A percentile compares a stretch with the other conserved stretches of the same genome.
Conservation (phyloP, 2,329 filamentous ascomycete species). For the Paraphoma chrysanthemicola region DNA sequence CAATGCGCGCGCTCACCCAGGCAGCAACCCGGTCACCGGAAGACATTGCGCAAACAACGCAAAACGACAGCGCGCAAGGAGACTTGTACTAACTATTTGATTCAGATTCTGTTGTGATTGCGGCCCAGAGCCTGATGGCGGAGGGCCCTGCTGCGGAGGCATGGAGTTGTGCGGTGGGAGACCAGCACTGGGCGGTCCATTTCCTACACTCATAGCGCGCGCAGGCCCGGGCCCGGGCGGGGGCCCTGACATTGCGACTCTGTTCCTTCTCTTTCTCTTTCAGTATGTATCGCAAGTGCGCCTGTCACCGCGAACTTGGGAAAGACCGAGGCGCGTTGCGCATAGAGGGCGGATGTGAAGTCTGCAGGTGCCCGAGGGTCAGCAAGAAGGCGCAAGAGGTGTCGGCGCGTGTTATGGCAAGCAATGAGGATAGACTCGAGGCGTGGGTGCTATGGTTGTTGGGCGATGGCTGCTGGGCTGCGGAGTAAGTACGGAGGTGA, state of each 20-base stretch:
- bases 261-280: constrained; percentile 26
- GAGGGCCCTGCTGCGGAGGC: constrained; percentile 57
- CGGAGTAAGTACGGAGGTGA: constrained; percentile 33
- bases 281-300: constrained; percentile 11
- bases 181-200: constrained; percentile 50
- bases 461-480: constrained; percentile 15
- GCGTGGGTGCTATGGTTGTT: constrained; percentile 2
- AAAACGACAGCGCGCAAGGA: not conserved
- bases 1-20: not conserved
- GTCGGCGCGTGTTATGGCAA: not conserved
- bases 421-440: not conserved
- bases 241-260: constrained; percentile 43
- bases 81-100: constrained; percentile 79
- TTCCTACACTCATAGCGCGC: constrained; percentile 51
- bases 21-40: not conserved
- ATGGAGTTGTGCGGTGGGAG: constrained; percentile 52
- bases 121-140: constrained; percentile 54
- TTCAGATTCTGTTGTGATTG: constrained; percentile 91
- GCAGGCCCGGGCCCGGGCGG: constrained; percentile 44
- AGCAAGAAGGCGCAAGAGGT: constrained; percentile 4
- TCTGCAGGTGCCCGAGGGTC: not conserved
- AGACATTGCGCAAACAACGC: not conserved
- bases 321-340: constrained; percentile 22
- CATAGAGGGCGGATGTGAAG: constrained; percentile 7
- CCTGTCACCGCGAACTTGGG: constrained; percentile 28